A percentile compares a stretch with the other conserved stretches of the same genome.
These are phyloP conservation scores for Aspergillus heteromorphus DNA, from an alignment of 495 filamentous ascomycete genomes.

Conservation along the genomic window DNA sequence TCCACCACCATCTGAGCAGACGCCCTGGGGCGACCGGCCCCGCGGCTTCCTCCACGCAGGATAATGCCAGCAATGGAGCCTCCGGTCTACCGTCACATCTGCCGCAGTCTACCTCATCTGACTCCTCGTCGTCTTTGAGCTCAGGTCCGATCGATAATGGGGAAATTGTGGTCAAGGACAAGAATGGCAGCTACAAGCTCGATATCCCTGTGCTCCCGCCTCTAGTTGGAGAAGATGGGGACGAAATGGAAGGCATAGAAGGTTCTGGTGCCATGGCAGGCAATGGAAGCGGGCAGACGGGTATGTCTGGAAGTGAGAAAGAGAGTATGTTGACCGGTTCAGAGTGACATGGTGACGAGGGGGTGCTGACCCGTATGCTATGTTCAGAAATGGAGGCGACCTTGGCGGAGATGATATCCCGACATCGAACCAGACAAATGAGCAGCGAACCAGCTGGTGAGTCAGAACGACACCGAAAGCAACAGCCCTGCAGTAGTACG, in stretches of 20 bases:
- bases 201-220: constrained; percentile 55
- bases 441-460: constrained; percentile 63
- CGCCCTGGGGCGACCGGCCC: constrained; percentile 52
- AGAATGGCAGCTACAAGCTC: constrained; percentile 70
- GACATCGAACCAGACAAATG: constrained; percentile 57
- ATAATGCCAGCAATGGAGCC: constrained; percentile 10
- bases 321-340: constrained; percentile 32
- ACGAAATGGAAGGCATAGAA: constrained; percentile 43
- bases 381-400: constrained; percentile 42
- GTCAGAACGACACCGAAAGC: constrained; percentile 12
- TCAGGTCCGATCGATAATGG: constrained; percentile 42
- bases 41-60: constrained; percentile 15
- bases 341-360: not conserved
- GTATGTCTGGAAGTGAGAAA: constrained; percentile 37
- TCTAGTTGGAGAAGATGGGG: constrained; percentile 48
- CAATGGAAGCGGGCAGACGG: constrained; percentile 20
- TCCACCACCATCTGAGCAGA: constrained; percentile 64
- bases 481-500: not conserved
- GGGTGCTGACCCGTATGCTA: constrained; percentile 2
- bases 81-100: constrained; percentile 28
- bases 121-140: constrained; percentile 29
- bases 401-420: constrained; percentile 48
- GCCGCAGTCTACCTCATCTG: constrained; percentile 34
- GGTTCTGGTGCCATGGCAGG: constrained; percentile 20
- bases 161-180: constrained; percentile 72